Evolutionary conservation across 2,329 filamentous ascomycete genomes (phyloP).

Genomic region (Xylaria sp.): DNA sequence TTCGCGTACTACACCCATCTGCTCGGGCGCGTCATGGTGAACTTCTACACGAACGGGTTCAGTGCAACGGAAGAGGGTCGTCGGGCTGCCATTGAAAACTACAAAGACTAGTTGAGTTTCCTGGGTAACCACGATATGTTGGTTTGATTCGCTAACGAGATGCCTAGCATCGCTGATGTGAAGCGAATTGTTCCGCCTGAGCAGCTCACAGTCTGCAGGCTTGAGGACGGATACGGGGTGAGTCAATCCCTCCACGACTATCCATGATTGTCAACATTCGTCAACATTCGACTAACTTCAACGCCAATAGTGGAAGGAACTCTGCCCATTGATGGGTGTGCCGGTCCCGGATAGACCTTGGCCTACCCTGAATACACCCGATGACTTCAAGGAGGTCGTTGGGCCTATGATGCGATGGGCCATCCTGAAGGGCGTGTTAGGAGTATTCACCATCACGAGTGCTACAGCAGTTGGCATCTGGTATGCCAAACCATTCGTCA

Average conservation of each 20-base stretch:
- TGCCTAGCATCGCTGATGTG: constrained; percentile 26
- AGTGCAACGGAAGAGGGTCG: constrained; percentile 18
- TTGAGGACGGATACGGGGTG: constrained; percentile 26
- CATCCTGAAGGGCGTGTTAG: neutral
- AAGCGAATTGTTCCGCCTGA: constrained; percentile 26
- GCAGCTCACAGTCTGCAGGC: constrained; percentile 26
- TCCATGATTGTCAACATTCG: neutral
- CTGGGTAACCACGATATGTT: neutral
- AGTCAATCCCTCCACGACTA: neutral
- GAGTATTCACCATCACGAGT: neutral
- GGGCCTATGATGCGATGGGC: neutral
- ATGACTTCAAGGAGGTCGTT: neutral
- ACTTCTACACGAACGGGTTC: constrained; percentile 20
- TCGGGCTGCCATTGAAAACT: constrained; percentile 21
- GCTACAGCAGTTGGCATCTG: neutral
- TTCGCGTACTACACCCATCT: constrained; percentile 7
- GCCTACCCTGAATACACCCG: neutral
- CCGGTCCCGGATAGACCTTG: neutral
- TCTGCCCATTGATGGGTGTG: neutral
- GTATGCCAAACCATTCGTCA: neutral
- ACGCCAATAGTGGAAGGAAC: constrained; percentile 14
- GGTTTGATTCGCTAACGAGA: neutral
- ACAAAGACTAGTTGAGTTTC: constrained; percentile 25
- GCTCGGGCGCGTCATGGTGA: constrained; percentile 1
- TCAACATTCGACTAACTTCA: neutral